Evolutionary conservation across 2,329 filamentous ascomycete species (phyloP), one percentile per base, ranked within the genome.

Genomic region (Botrytis paeoniae): DNA sequence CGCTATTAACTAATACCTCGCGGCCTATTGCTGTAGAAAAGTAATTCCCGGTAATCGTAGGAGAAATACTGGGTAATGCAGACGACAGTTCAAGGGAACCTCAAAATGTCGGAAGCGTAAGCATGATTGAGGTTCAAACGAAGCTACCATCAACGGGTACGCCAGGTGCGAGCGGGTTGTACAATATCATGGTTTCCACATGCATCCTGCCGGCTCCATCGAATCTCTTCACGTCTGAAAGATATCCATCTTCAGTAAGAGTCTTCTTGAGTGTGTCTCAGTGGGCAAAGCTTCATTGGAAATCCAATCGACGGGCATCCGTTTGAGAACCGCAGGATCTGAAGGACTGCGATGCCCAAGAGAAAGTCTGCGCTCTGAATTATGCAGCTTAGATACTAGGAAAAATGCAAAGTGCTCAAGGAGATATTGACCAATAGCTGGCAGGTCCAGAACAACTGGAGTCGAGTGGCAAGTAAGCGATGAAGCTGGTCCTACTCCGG

Each of bases 191-290:
- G 12, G 32, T 63, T 29, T 54, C 32, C 2, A 70, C 29, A 51
- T 54, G 43, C 4, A 32, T 25, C 25, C 20, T 29, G 18, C 57
- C 6, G 2, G n/a, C 14, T 29, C 51, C 25, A n/a, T 29, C 29
- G 22, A 70, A 22, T 61, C 43, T 25, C 10, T 5, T 8, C 4
- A 48, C 16, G 25, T 64, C 43, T 16, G n/a, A 35, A 12, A 45
- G 25, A 4, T 64, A 18, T n/a, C 35, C 18, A 57, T 71, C 35
- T 20, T 71, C 43, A 54, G 60, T 12, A 71, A 71, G 10, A 71
- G 60, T 35, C 18, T 64, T 29, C 16, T 41, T 22, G 22, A 71
- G 43, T 32, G 43, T 32, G 12, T 16, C 6, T 51, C 35, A 25
- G 10, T 35, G 7, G 35, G 69, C 18, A 63, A 32, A 37, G 69